phyloP scores from a whole-genome alignment of 495 filamentous ascomycete genomes.

The Acidiella bohemica region DNA sequence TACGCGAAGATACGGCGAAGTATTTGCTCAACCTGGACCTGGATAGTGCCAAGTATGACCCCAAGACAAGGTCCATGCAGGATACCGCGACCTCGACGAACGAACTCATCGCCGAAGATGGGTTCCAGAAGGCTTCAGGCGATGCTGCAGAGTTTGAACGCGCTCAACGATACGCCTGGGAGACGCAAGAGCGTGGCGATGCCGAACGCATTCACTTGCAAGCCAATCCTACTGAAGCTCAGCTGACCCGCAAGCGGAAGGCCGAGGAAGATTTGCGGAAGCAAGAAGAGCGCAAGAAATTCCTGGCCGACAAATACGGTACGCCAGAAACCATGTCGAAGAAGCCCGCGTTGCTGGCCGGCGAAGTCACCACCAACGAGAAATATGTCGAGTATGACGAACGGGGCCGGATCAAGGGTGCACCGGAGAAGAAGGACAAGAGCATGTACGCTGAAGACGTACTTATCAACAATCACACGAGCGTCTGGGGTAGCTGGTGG shows the following conservation, averaged over 20 bases:
- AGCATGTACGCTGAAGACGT: slow-evolving; percentile 89
- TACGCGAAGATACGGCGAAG: slow-evolving; percentile 97
- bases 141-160: slow-evolving; percentile 91
- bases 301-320: slow-evolving; percentile 76
- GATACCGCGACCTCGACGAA: slow-evolving; percentile 75
- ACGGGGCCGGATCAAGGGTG: slow-evolving; percentile 74
- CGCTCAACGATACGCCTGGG: slow-evolving; percentile 86
- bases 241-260: slow-evolving; percentile 68
- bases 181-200: slow-evolving; percentile 68
- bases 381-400: slow-evolving; percentile 94
- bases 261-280: slow-evolving; percentile 54
- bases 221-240: slow-evolving; percentile 89
- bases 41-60: slow-evolving; percentile 95
- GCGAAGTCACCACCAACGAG: slow-evolving; percentile 65
- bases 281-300: slow-evolving; percentile 51
- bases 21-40: slow-evolving; percentile 89
- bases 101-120: slow-evolving; percentile 83
- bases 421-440: slow-evolving; percentile 55
- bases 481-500: slow-evolving; percentile 98
- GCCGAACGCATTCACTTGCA: slow-evolving; percentile 73
- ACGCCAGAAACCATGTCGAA: slow-evolving; percentile 47
- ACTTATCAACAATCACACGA: slow-evolving; percentile 76
- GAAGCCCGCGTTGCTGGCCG: slow-evolving; percentile 45
- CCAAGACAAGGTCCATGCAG: slow-evolving; percentile 89
- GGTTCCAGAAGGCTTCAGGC: slow-evolving; percentile 77